These are phyloP conservation scores for Stagonosporopsis vannaccii DNA, from an alignment of 2,329 filamentous ascomycete genomes.

Conservation along the genomic window DNA sequence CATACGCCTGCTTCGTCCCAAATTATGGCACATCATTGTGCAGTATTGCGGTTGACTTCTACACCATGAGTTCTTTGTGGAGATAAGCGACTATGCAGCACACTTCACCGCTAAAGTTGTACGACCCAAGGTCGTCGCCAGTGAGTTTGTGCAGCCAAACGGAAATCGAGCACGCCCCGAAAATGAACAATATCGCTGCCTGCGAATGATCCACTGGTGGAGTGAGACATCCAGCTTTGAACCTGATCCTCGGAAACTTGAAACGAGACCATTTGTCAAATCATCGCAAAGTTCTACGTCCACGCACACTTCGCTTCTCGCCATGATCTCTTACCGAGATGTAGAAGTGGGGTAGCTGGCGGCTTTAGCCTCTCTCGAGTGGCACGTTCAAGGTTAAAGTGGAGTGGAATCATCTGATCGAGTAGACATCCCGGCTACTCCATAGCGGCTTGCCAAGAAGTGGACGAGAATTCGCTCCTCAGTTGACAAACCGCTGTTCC, in stretches of 20 bases:
- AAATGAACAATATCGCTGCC: slow-evolving; percentile 5
- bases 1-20: slow-evolving; percentile 10
- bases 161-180: slow-evolving; percentile 23
- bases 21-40: not conserved
- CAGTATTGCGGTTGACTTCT: slow-evolving; percentile 1
- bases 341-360: slow-evolving; percentile 20
- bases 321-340: slow-evolving; percentile 7
- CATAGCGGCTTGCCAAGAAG: slow-evolving; percentile 34
- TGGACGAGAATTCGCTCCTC: slow-evolving; percentile 23
- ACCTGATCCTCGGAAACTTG: slow-evolving; percentile 32
- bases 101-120: slow-evolving; percentile 44
- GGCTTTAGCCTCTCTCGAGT: slow-evolving; percentile 27
- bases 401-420: slow-evolving; percentile 47
- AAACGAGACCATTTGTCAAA: slow-evolving; percentile 30
- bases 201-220: slow-evolving; percentile 14
- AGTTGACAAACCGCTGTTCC: slow-evolving; percentile 29
- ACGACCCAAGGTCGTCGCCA: slow-evolving; percentile 34
- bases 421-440: slow-evolving; percentile 28
- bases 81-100: slow-evolving; percentile 13
- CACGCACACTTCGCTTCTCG: slow-evolving; percentile 3
- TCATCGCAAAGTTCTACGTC: slow-evolving; percentile 7
- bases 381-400: slow-evolving; percentile 32
- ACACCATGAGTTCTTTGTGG: slow-evolving; percentile 7
- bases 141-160: slow-evolving; percentile 23
- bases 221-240: slow-evolving; percentile 15